These are phyloP conservation scores for Niebla homalea DNA, from an alignment of 495 filamentous ascomycete species.

Conservation along the genomic window DNA sequence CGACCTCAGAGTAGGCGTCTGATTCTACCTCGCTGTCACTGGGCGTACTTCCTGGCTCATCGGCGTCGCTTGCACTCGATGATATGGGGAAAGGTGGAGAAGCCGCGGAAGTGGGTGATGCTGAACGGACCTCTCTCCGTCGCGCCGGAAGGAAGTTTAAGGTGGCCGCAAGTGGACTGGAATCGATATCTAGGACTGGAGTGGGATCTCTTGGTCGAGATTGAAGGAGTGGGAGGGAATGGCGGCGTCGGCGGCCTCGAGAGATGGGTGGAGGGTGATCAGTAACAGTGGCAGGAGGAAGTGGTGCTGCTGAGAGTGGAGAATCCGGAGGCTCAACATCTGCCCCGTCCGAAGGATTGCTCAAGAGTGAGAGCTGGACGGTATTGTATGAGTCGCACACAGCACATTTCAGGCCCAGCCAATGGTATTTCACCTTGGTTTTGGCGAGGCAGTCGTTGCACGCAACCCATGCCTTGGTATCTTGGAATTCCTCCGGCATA, in stretches of 20 bases:
- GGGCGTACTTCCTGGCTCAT: constrained; percentile 22
- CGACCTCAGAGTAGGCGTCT: constrained; percentile 43
- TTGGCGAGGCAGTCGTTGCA: constrained; percentile 94
- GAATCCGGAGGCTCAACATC: constrained; percentile 10
- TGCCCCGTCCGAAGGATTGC: constrained; percentile 5
- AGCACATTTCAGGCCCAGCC: constrained; percentile 83
- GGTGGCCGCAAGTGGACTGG: neutral
- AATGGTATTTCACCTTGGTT: constrained; percentile 77
- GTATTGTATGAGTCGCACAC: constrained; percentile 80
- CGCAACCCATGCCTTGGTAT: constrained; percentile 66
- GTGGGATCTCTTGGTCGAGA: constrained; percentile 14
- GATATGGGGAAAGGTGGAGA: constrained; percentile 26
- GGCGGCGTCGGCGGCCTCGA: constrained; percentile 21
- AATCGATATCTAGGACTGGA: constrained; percentile 11
- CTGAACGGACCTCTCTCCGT: constrained; percentile 13
- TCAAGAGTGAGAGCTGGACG: constrained; percentile 50
- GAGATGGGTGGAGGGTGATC: constrained; percentile 12
- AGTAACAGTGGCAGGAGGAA: constrained; percentile 10
- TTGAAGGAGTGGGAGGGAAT: constrained; percentile 18
- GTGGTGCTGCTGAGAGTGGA: neutral
- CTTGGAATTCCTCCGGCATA: constrained; percentile 73
- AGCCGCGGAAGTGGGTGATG: constrained; percentile 27
- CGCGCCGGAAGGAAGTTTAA: constrained; percentile 18
- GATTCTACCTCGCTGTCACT: constrained; percentile 27
- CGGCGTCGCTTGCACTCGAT: constrained; percentile 26